Percentiles rank a stretch among this genome's conserved stretches.
Evolutionary conservation across 2,329 filamentous ascomycete species (phyloP).

Genomic region (Aureobasidium pullulans): DNA sequence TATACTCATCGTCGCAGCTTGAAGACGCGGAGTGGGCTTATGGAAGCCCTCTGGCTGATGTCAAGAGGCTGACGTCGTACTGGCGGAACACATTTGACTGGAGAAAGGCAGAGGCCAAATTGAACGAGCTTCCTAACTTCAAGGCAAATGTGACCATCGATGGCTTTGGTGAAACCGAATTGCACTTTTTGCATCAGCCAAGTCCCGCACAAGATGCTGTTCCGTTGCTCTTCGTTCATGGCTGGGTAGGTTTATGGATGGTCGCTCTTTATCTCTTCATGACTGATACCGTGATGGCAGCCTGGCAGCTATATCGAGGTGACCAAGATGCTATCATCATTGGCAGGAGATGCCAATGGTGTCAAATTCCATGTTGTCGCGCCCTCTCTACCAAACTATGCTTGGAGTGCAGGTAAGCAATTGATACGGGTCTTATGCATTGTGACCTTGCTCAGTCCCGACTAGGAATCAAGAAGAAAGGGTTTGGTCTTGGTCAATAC

Average conservation of each 20-base stretch:
- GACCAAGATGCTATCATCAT: slow-evolving; percentile 49
- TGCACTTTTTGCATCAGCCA: slow-evolving; percentile 59
- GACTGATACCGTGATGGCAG: slow-evolving; percentile 20
- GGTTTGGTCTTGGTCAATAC: slow-evolving; percentile 54
- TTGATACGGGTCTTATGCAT: background rate
- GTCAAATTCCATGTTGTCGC: slow-evolving; percentile 48
- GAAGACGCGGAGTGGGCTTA: slow-evolving; percentile 48
- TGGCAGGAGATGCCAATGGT: slow-evolving; percentile 31
- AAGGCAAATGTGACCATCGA: slow-evolving; percentile 46
- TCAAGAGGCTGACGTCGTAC: slow-evolving; percentile 50
- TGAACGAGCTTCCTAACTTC: slow-evolving; percentile 58
- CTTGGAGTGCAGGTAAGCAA: slow-evolving; percentile 35
- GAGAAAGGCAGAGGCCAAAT: slow-evolving; percentile 49
- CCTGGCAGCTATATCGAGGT: slow-evolving; percentile 65
- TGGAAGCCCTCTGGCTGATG: slow-evolving; percentile 52
- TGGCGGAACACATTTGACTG: slow-evolving; percentile 56
- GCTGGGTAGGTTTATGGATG: slow-evolving; percentile 34
- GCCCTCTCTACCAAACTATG: slow-evolving; percentile 50
- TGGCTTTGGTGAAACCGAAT: slow-evolving; percentile 51
- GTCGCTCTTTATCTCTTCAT: background rate
- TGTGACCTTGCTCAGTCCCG: background rate
- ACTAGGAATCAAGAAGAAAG: slow-evolving; percentile 40
- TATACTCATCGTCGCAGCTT: slow-evolving; percentile 22
- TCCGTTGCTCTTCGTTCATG: slow-evolving; percentile 61
- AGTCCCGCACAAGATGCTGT: slow-evolving; percentile 47